These are phyloP conservation scores for Sanghuangporus weigelae DNA, from an alignment of 1,284 basidiomycete genomes.

Conservation along the genomic window DNA sequence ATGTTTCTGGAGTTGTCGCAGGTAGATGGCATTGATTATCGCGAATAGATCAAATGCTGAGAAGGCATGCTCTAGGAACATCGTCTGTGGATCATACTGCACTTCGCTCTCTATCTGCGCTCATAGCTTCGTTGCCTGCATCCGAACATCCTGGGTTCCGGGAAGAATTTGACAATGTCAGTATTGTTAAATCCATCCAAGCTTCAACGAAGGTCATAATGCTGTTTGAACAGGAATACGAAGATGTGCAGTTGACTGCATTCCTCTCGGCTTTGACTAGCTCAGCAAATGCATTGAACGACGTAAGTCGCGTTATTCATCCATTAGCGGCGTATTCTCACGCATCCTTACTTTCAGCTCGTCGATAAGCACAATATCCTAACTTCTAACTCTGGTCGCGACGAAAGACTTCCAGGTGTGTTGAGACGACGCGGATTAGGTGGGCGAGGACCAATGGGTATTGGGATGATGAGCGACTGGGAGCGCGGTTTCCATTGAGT, in stretches of 20 bases:
- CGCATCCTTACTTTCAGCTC: conserved; percentile 35
- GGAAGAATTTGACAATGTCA: conserved; percentile 80
- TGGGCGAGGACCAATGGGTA: conserved; percentile 34
- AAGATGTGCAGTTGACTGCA: conserved; percentile 89
- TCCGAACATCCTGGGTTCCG: conserved; percentile 76
- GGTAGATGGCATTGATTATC: conserved; percentile 41
- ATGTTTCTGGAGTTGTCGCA: conserved; percentile 70
- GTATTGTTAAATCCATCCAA: conserved; percentile 22
- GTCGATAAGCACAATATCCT: conserved; percentile 64
- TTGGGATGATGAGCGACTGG: conserved; percentile 23
- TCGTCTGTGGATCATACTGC: conserved; percentile 71
- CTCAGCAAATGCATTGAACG: conserved; percentile 81
- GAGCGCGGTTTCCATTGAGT: conserved; percentile 15
- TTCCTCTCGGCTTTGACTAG: conserved; percentile 88
- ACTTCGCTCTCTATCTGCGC: conserved; percentile 79
- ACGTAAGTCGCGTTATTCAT: conserved; percentile 51
- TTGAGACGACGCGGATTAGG: conserved; percentile 12
- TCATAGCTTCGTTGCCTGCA: conserved; percentile 83
- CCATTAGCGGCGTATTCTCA: not conserved
- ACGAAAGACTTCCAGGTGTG: conserved; percentile 34
- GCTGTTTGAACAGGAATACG: conserved; percentile 69
- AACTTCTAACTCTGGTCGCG: conserved; percentile 33
- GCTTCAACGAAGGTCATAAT: conserved; percentile 9
- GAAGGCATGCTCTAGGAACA: conserved; percentile 39
- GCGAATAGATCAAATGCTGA: not conserved